A percentile compares a stretch with the other conserved stretches of the same genome.
These are phyloP conservation scores for Fusarium bactridioides DNA, from an alignment of 2,329 filamentous ascomycete genomes.

Conservation along the genomic window DNA sequence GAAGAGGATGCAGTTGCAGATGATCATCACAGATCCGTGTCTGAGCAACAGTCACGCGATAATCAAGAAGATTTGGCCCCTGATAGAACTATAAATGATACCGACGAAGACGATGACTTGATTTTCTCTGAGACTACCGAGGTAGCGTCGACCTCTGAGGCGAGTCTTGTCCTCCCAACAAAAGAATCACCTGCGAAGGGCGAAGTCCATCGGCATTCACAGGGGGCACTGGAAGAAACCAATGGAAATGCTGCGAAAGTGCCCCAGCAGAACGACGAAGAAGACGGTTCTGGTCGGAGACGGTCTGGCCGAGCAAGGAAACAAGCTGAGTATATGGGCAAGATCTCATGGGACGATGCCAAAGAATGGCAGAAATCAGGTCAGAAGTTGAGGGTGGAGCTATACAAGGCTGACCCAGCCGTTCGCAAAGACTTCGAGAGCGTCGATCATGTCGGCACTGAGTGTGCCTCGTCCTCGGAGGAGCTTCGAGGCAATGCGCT, in stretches of 20 bases:
- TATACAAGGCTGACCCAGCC: constrained; percentile 7
- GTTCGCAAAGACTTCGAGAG: constrained; percentile 11
- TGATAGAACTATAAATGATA: constrained; percentile 16
- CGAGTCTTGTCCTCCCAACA: not conserved
- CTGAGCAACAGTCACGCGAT: not conserved
- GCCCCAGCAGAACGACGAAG: not conserved
- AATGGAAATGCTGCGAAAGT: not conserved
- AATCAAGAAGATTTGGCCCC: not conserved
- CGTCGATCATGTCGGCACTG: not conserved
- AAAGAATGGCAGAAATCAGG: constrained; percentile 11
- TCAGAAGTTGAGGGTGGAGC: constrained; percentile 19
- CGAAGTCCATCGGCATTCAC: not conserved
- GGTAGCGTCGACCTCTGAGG: not conserved
- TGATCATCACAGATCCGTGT: not conserved
- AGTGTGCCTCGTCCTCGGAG: not conserved
- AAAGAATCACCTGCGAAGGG: not conserved
- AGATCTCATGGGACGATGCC: constrained; percentile 43
- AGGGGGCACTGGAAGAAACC: not conserved
- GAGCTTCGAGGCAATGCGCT: not conserved
- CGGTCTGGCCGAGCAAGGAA: constrained; percentile 42
- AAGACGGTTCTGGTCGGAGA: constrained; percentile 28
- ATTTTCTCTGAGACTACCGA: constrained; percentile 3
- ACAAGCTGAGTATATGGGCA: constrained; percentile 43
- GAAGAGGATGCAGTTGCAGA: constrained; percentile 1
- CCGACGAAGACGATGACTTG: constrained; percentile 41